A percentile compares a stretch with the other conserved stretches of the same genome.
These are phyloP conservation scores for Boletus huronensis DNA, from an alignment of 768 basidiomycete species.

Conservation along the genomic window DNA sequence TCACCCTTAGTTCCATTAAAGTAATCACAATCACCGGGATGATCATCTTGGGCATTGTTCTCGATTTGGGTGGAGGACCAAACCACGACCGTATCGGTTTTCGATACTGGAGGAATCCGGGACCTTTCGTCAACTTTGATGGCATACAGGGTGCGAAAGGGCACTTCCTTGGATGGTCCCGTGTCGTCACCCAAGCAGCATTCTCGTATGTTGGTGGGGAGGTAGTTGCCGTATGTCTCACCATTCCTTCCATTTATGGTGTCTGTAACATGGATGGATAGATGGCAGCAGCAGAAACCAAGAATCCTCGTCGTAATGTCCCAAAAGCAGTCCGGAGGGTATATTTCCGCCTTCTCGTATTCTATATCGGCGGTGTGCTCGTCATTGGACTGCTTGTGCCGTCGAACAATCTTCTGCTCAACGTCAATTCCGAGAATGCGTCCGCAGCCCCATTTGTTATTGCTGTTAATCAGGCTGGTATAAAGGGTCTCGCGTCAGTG, in stretches of 20 bases:
- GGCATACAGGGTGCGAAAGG: constrained; percentile 40
- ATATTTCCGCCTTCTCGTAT: constrained; percentile 39
- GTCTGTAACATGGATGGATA: constrained; percentile 4
- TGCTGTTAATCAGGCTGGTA: constrained; percentile 47
- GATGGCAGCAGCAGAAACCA: constrained; percentile 42
- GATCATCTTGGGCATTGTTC: constrained; percentile 42
- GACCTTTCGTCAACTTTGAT: constrained; percentile 47
- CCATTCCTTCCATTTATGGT: not conserved
- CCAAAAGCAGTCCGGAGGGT: constrained; percentile 38
- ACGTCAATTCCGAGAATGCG: constrained; percentile 36
- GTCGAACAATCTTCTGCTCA: constrained; percentile 39
- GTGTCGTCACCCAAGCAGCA: constrained; percentile 52
- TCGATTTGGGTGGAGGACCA: constrained; percentile 51
- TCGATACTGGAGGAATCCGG: constrained; percentile 48
- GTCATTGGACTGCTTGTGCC: constrained; percentile 46
- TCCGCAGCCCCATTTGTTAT: constrained; percentile 52
- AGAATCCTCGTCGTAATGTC: constrained; percentile 42
- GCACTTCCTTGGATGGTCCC: constrained; percentile 46
- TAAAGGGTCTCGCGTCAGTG: constrained; percentile 48
- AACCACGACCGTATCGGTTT: constrained; percentile 46
- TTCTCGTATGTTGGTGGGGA: constrained; percentile 58
- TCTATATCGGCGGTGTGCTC: constrained; percentile 35
- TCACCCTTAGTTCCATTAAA: constrained; percentile 43
- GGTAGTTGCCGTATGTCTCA: constrained; percentile 33
- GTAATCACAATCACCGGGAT: constrained; percentile 43